phyloP scores from a whole-genome alignment of 371 early-diverging fungal genomes.

The Phascolomyces articulosus region DNA sequence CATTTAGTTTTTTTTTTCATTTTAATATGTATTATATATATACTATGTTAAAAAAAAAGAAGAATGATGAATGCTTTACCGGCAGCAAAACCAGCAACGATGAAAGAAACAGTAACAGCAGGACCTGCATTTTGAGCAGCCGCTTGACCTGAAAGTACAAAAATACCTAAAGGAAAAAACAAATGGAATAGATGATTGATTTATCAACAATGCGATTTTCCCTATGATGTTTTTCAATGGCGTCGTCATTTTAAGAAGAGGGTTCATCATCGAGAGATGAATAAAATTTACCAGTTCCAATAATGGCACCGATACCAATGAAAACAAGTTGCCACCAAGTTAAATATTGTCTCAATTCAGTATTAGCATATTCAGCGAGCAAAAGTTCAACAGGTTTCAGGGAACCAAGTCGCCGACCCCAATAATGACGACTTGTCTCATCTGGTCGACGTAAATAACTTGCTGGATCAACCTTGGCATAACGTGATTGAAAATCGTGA shows the following conservation, averaged over 20 bases:
- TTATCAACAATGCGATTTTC: too few species aligned
- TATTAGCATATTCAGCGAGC: constrained; percentile 46
- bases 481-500: constrained; percentile 10
- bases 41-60: too few species aligned
- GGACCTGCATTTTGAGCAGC: constrained; percentile 83
- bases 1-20: not conserved
- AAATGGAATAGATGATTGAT: too few species aligned
- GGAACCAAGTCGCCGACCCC: constrained; percentile 48
- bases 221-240: too few species aligned
- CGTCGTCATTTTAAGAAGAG: too few species aligned
- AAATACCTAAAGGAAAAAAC: constrained; percentile 68
- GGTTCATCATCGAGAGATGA: too few species aligned
- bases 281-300: constrained; percentile 69
- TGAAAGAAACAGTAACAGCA: constrained; percentile 75
- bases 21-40: not conserved
- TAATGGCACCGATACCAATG: constrained; percentile 74
- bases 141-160: constrained; percentile 71
- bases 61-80: constrained; percentile 21
- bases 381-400: constrained; percentile 59
- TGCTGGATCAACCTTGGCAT: constrained; percentile 34
- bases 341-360: constrained; percentile 51
- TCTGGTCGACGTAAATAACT: constrained; percentile 44
- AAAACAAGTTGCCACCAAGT: constrained; percentile 48
- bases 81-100: constrained; percentile 73
- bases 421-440: constrained; percentile 40